Evolutionary conservation across 2,329 filamentous ascomycete genomes (phyloP).

Genomic region (Beauveria australis): DNA sequence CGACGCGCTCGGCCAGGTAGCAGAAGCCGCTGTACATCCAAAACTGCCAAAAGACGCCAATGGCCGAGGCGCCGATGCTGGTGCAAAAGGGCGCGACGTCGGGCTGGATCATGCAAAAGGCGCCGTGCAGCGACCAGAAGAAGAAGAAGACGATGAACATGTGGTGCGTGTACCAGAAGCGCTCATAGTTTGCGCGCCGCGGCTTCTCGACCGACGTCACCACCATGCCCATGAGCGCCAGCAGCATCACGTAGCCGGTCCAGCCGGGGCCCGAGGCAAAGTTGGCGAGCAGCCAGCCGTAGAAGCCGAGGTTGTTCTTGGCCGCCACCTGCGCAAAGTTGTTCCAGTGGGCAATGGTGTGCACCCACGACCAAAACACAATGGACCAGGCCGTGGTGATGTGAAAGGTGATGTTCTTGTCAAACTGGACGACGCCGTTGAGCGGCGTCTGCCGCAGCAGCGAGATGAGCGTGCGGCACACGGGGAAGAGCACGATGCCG

Average conservation of each 20-base stretch:
- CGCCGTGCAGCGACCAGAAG: conserved; percentile 84
- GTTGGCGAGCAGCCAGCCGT: conserved; percentile 70
- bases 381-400: conserved; percentile 81
- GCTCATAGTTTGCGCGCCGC: conserved; percentile 73
- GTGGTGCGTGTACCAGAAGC: conserved; percentile 88
- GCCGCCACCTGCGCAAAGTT: conserved; percentile 72
- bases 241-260: conserved; percentile 80
- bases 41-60: conserved; percentile 82
- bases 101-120: conserved; percentile 85
- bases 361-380: conserved; percentile 80
- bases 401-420: conserved; percentile 86
- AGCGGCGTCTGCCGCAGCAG: conserved; percentile 71
- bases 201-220: conserved; percentile 70
- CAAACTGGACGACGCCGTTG: conserved; percentile 80
- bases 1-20: conserved; percentile 71
- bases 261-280: conserved; percentile 74
- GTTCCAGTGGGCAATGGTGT: conserved; percentile 81
- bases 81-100: conserved; percentile 73
- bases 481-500: conserved; percentile 69
- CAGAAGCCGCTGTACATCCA: conserved; percentile 79
- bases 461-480: conserved; percentile 78
- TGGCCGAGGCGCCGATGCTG: conserved; percentile 53
- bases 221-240: conserved; percentile 70
- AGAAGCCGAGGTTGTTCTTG: conserved; percentile 68
- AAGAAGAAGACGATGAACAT: conserved; percentile 83